Base-by-base conservation (phyloP, 352 stramenopile genomes). In the Globisporangium spinosum region DNA sequence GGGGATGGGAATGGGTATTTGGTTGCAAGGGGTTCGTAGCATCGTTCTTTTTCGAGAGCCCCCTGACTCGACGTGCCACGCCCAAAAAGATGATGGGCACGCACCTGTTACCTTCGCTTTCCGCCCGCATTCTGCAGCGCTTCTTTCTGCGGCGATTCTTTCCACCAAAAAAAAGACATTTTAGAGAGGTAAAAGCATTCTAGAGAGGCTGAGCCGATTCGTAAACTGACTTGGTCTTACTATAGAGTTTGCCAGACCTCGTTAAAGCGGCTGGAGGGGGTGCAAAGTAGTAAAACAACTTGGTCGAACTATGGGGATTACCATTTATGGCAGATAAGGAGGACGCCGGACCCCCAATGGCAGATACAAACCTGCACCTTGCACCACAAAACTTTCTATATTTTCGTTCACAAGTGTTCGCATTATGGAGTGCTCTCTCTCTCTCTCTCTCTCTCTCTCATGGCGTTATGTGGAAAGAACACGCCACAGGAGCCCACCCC, bases 21-120 rank as follows among this genome's bases (percentile, higher is more conserved):
- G 13, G 15, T 58, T 58, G 25, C 23, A 32, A 32, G 29, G 29
- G 29, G 3, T 32, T 32, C 29, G 12, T 20, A 58, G 59, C 25
- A 32, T 32, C 15, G 20, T 35, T 10, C 3, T 63, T 20, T 22
- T 56, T 32, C 29, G 29, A 32, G 29, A 32, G 29, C 29, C 29
- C 10, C 59, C 59, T 65, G 59, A 65, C 63, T 68, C 63, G 35
- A 10, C 29, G 43, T 68, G 34, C 63, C 51, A 68, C 62, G 13
- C 25, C 45, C 2, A 58, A 9, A 20, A 20, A 49, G 22, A n/a
- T 22, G 32, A 40, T 40, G 34, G 12, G 34, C 34, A 40, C 34
- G 34, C 34, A 9, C 8, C 34, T 40, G 34, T 40, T 13, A 9
- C 34, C 34, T 34, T 27, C 32, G 17, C 5, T 5, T 51, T 64